phyloP scores from a whole-genome alignment of 768 basidiomycete genomes.

The Boletellus ananas region DNA sequence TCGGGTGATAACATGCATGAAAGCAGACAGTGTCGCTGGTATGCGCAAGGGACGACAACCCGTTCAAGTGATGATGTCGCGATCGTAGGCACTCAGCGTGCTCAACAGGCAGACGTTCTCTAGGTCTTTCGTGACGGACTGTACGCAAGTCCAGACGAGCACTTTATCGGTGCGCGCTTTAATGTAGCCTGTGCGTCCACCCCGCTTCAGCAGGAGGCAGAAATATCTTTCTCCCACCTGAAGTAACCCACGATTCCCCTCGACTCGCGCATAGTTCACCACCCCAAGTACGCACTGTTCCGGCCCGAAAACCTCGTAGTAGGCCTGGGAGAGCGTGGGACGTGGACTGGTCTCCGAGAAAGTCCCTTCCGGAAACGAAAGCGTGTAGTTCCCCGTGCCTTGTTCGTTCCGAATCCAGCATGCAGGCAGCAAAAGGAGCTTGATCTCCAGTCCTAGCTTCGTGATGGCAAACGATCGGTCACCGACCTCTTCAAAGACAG shows the following conservation, averaged over 20 bases:
- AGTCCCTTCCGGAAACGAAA: conserved; percentile 10
- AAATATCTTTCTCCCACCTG: conserved; percentile 11
- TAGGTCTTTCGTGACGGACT: conserved; percentile 7
- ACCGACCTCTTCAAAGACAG: neutral
- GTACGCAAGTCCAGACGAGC: conserved; percentile 9
- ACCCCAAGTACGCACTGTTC: conserved; percentile 14
- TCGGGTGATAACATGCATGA: no score
- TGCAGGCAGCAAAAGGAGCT: conserved; percentile 5
- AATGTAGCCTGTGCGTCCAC: conserved; percentile 4
- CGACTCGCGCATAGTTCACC: conserved; percentile 10
- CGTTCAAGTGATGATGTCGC: neutral
- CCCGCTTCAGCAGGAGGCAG: conserved; percentile 9
- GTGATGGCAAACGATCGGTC: conserved; percentile 2
- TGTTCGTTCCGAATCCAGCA: conserved; percentile 1
- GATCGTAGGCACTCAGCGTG: neutral
- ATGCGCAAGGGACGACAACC: no score
- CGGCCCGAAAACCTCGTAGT: conserved; percentile 16
- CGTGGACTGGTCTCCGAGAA: conserved; percentile 7
- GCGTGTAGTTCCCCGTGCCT: conserved; percentile 5
- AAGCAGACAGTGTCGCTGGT: no score
- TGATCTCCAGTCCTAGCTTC: neutral
- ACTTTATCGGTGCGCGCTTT: conserved; percentile 15
- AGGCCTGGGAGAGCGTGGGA: conserved; percentile 11
- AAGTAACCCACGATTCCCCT: conserved; percentile 5
- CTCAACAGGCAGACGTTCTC: conserved; percentile 11